A percentile compares a stretch with the other conserved stretches of the same genome.
Conservation (phyloP, 495 filamentous ascomycete genomes). For the Lasiosphaeris hirsuta region DNA sequence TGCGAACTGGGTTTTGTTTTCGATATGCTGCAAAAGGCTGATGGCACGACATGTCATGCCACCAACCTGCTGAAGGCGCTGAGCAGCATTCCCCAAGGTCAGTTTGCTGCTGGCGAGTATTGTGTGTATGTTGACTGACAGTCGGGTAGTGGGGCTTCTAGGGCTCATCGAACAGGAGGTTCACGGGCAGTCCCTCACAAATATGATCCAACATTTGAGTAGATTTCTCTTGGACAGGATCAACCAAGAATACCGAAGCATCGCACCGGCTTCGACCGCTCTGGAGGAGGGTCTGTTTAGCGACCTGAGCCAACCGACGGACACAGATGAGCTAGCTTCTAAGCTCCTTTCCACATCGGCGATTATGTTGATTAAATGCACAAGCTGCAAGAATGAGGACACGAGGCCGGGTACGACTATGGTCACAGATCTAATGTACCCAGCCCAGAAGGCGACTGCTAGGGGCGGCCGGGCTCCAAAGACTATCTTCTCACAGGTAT, state of each 20-base stretch:
- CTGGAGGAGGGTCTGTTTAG: conserved; percentile 26
- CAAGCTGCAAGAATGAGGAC: conserved; percentile 76
- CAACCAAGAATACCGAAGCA: conserved; percentile 26
- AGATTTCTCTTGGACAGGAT: conserved; percentile 30
- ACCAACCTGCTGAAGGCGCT: conserved; percentile 92
- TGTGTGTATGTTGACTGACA: conserved; percentile 11
- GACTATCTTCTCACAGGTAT: conserved; percentile 70
- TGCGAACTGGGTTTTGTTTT: conserved; percentile 96
- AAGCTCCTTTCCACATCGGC: conserved; percentile 40
- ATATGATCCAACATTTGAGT: conserved; percentile 24
- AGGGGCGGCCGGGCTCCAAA: conserved; percentile 54
- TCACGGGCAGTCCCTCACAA: conserved; percentile 33
- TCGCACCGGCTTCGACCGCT: conserved; percentile 23
- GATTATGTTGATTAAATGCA: conserved; percentile 65
- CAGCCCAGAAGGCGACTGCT: conserved; percentile 37
- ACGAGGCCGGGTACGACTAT: conserved; percentile 63
- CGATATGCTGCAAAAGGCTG: conserved; percentile 96
- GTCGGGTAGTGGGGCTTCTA: conserved; percentile 54
- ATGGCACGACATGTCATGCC: conserved; percentile 91
- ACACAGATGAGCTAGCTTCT: conserved; percentile 17
- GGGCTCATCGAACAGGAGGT: conserved; percentile 78
- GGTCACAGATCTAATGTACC: conserved; percentile 84
- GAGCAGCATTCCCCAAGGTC: conserved; percentile 68
- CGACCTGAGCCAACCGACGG: conserved; percentile 13
- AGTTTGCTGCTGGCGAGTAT: neutral